Base-by-base conservation (phyloP, 306 rosid species). In the Coriaria nepalensis region DNA sequence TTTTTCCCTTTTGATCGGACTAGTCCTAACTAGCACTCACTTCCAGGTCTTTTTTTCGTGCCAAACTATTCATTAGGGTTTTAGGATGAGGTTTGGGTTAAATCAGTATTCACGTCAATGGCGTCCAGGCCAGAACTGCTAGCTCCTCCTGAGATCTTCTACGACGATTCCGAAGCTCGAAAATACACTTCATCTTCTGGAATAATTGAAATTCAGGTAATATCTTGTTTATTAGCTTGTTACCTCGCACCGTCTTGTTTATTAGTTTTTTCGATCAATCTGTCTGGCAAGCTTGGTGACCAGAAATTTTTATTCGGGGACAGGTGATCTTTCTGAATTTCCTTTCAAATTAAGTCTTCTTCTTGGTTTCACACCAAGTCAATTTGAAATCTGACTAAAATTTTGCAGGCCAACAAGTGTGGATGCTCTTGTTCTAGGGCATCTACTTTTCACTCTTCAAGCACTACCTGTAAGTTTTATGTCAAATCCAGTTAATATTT, bases 111-210 rank as follows among this genome's bases (percentile, higher is more conserved):
- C 29, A 20, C 3, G 29, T 20, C 29, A 1, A 78, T 80, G 90
- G 65, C 76, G 54, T 72, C 92, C 2, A 54, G 98, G 66, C 98
- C 95, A 6, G 98, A 90, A 75, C 64, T 69, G 10, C 71, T 74
- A 45, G 95, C 93, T 45, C 97, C 97, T 11, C 97, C 97, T 7
- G 97, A 90, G 78, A 77, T 90, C 9, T 90, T 90, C 92, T 90
- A 90, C 65, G 78, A 84, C 40, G 87, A 84, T 4, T 51, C 55
- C 0, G 90, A 81, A 59, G 95, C 95, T 51, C 92, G 97, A 45
- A 90, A 81, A 45, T 84, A 90, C 71, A 84, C 97, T 0, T 82
- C 93, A 48, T 84, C 93, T 59, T 90, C 97, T 7, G 87, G 95
- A 2, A 90, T 77, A 33, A 73, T 81, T 41, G 74, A 81, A 68